Percentiles rank a stretch among this genome's conserved stretches.
phyloP scores from a whole-genome alignment of 371 early-diverging fungal species.

The Mortierella sp. region DNA sequence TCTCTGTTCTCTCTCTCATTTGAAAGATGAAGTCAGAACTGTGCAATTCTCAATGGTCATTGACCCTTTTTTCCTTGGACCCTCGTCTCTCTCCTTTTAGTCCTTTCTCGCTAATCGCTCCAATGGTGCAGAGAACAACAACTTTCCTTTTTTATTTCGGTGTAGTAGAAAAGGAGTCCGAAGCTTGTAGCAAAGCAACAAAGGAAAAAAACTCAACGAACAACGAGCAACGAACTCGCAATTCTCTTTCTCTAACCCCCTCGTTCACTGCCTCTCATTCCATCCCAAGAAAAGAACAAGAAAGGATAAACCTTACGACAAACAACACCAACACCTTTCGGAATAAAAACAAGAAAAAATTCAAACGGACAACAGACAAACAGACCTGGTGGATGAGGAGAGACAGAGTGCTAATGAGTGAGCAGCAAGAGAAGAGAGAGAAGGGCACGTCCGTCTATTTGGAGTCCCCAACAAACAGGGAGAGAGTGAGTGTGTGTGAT shows the following conservation, averaged over 20 bases:
- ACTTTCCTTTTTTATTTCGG: background rate
- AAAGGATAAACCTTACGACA: background rate
- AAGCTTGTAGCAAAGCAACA: background rate
- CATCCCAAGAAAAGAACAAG: background rate
- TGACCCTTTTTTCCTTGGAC: background rate
- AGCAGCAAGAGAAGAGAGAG: background rate
- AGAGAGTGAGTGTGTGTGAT: background rate
- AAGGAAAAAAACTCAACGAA: background rate
- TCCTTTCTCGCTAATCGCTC: background rate
- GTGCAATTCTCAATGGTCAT: background rate
- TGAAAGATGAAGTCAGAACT: slow-evolving; percentile 10
- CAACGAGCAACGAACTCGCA: background rate
- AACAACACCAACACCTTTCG: background rate
- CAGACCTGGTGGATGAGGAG: too few species aligned
- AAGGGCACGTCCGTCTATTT: background rate
- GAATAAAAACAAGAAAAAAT: background rate
- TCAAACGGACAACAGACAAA: slow-evolving; percentile 7
- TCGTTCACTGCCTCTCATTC: background rate
- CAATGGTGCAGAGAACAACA: background rate
- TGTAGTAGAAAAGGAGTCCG: slow-evolving; percentile 16
- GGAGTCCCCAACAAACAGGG: background rate
- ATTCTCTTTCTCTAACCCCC: background rate
- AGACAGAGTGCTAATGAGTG: background rate
- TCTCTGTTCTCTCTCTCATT: too few species aligned
- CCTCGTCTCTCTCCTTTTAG: background rate